Evolutionary conservation across 2,329 filamentous ascomycete genomes (phyloP), one percentile per base, ranked within the genome.

Genomic region (Gremmenia infestans): DNA sequence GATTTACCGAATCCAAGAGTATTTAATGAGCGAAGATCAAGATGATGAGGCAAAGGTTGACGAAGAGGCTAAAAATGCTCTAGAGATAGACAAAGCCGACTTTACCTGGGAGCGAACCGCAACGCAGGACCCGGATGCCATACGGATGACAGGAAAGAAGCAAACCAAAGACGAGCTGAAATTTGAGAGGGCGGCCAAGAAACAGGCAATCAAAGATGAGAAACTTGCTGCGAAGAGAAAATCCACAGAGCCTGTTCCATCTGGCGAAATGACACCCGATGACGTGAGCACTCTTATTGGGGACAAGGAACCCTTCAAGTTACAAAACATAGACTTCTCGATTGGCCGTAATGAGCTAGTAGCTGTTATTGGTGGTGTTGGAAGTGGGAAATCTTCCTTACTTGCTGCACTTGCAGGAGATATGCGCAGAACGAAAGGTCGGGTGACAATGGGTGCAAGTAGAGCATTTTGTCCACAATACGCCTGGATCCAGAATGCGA

Each of bases 401-500:
- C 81, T 99, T 2, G 88, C 91, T 36, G 91, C 93, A 0, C 75
- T 99, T 47, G 93, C 92, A 1, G 93, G 94, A 23, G 93, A 97
- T 61, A 97, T 97, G 93, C 85, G 91, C 46, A 88, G 87, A 70
- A 95, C 89, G 0, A 75, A 74, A 3, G 91, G 91, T 11, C 80
- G 87, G 39, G 81, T 95, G 5, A 80, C 83, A 0, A 81, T 94
- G 63, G 89, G 92, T 42, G 90, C 90, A 0, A 86, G 85, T 3
- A 80, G 92, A 59, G 90, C 93, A 0, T 97, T 96, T 66, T 97
- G 94, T 63, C 93, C 93, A 0, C 93, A 99, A 69, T 96, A 96
- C 68, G 90, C 94, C 0, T 99, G 94, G 94, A 96, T 99, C 49
- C 93, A 97, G 69, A 97, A 97, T 67, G 81, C 91, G 0, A 89